Evolutionary conservation across 345 rosid species (phyloP).

Genomic region (Eucalyptus regnans): DNA sequence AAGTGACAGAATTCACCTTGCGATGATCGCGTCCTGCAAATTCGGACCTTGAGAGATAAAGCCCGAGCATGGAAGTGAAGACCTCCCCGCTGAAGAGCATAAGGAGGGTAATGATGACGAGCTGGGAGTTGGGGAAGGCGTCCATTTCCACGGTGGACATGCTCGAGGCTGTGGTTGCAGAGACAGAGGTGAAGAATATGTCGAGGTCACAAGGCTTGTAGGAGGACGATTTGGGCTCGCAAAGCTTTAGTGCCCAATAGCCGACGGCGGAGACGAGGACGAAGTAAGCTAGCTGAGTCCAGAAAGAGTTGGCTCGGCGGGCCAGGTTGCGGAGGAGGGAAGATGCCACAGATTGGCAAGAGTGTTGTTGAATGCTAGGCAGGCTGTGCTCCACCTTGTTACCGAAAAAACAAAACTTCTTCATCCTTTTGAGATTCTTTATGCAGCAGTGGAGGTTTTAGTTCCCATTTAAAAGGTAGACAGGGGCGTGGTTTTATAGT

Average conservation of each 20-base stretch:
- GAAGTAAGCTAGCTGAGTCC: slow-evolving; percentile 33
- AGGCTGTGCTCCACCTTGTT: not conserved
- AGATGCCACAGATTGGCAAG: not conserved
- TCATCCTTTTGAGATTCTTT: not conserved
- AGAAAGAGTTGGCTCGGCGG: slow-evolving; percentile 10
- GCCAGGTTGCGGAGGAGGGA: not conserved
- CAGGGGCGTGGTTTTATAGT: not conserved
- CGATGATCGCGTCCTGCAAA: not conserved
- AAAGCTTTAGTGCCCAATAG: slow-evolving; percentile 12
- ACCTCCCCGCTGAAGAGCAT: slow-evolving; percentile 48
- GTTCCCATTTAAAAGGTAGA: not conserved
- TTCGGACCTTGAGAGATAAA: not conserved
- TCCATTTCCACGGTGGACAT: slow-evolving; percentile 29
- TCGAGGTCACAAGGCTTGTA: slow-evolving; percentile 15
- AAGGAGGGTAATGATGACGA: slow-evolving; percentile 36
- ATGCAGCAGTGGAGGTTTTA: not conserved
- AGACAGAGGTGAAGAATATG: slow-evolving; percentile 62
- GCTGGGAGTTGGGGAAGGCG: slow-evolving; percentile 47
- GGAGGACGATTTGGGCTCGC: slow-evolving; percentile 18
- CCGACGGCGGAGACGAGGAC: slow-evolving; percentile 13
- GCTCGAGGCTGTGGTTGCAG: slow-evolving; percentile 54
- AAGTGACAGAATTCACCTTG: not conserved
- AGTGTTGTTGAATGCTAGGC: not conserved
- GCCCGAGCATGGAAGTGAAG: slow-evolving; percentile 28
- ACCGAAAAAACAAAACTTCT: not conserved